Evolutionary conservation across 345 rosid species (phyloP), one percentile per base, ranked within the genome.

Genomic region (Arabis alpina): DNA sequence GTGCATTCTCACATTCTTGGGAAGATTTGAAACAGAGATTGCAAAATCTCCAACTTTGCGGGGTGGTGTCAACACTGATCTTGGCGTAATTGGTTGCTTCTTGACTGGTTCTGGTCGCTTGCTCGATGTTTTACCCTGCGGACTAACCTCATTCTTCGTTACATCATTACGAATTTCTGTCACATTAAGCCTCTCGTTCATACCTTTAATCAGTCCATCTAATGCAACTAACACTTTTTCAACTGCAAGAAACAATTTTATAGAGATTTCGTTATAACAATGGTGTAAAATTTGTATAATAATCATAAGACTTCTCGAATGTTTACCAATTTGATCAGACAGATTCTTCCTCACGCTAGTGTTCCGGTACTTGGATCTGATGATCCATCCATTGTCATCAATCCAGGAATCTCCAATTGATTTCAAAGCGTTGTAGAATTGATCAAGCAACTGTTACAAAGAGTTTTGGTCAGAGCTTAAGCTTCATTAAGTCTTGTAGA

Each of bases 361-460:
- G 45, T 66, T 79, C 51, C 51, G 71, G 11, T 81, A 45, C 28
- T 83, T 77, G 36, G 64, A 70, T 65, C 72, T 82, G 64, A 82
- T 83, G 40, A 80, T 80, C 87, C 86, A 82, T 0, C 81, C 86
- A 2, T 77, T 73, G 62, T 78, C 71, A 56, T 55, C 73, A 47
- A 76, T 83, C 92, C 89, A 92, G n/a, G 89, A 78, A 76, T 87
- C 88, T 75, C 89, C 94, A 60, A 84, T 80, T 25, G 81, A 77
- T 79, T 72, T 86, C 80, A 92, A 67, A 28, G 80, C 71, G 51
- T 66, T 75, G 64, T 76, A 85, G 13, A 87, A 89, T 43, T 65
- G 64, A 1, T 79, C 55, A 49, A 89, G 76, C 60, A 86, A 78
- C 91, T 88, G 83, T 68, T 64, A 10, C 48, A 56, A 56, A 56